phyloP scores from a whole-genome alignment of 495 filamentous ascomycete species.

The Podospora comata region DNA sequence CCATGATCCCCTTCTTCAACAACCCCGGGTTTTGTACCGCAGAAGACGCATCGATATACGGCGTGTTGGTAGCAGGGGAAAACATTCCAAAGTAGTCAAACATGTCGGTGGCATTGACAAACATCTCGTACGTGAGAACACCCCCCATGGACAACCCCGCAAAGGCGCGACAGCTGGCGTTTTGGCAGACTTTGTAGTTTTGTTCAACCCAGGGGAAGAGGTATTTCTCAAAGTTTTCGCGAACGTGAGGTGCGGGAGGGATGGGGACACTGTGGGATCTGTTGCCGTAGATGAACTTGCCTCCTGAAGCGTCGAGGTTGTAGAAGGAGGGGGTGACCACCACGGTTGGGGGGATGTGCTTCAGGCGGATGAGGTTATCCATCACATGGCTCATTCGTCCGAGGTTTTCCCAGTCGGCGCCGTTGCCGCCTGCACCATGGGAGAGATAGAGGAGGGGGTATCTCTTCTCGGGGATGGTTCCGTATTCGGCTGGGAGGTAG shows the following conservation, averaged over 20 bases:
- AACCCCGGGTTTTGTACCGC: conserved; percentile 27
- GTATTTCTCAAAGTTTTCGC: conserved; percentile 33
- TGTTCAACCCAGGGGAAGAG: conserved; percentile 32
- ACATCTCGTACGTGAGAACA: conserved; percentile 37
- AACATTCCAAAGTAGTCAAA: conserved; percentile 37
- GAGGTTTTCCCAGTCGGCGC: conserved; percentile 35
- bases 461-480: conserved; percentile 21
- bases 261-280: conserved; percentile 18
- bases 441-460: conserved; percentile 37
- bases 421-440: conserved; percentile 29
- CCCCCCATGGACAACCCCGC: conserved; percentile 34
- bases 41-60: conserved; percentile 23
- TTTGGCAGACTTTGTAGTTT: conserved; percentile 24
- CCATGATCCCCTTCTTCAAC: conserved; percentile 28
- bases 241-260: conserved; percentile 21
- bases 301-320: conserved; percentile 29
- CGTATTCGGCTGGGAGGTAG: conserved; percentile 36
- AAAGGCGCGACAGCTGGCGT: conserved; percentile 32
- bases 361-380: conserved; percentile 35
- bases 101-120: conserved; percentile 32
- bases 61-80: conserved; percentile 27
- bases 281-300: conserved; percentile 31
- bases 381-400: conserved; percentile 34
- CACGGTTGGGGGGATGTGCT: conserved; percentile 34
- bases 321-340: conserved; percentile 37